These are phyloP conservation scores for Elaeis oleifera DNA, from an alignment of 202 grass and related monocot genomes.

Conservation along the genomic window DNA sequence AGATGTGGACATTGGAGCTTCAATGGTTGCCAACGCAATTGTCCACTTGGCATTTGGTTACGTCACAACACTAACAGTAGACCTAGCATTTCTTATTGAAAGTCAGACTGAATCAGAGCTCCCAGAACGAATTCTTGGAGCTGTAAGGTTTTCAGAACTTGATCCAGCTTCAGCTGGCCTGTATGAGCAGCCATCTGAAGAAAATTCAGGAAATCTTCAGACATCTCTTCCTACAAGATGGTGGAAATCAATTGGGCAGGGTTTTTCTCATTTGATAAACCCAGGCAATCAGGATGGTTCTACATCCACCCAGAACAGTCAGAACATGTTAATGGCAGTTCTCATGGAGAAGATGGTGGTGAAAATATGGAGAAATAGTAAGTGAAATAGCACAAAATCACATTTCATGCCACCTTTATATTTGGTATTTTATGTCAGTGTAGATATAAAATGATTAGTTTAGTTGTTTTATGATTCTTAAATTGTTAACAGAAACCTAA, in stretches of 20 bases:
- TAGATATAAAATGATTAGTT: no score
- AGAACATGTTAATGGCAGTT: conserved; percentile 39
- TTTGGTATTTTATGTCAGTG: no score
- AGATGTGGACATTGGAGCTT: conserved; percentile 91
- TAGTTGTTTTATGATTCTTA: no score
- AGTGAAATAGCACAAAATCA: conserved; percentile 9
- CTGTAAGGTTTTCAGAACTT: conserved; percentile 71
- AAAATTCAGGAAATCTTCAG: conserved; percentile 30
- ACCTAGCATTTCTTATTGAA: conserved; percentile 91
- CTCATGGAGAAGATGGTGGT: conserved; percentile 27
- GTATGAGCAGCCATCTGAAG: conserved; percentile 43
- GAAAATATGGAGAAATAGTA: conserved; percentile 42
- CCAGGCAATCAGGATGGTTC: conserved; percentile 32
- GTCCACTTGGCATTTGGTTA: conserved; percentile 94
- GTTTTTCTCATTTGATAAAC: conserved; percentile 50
- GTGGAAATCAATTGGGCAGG: conserved; percentile 53
- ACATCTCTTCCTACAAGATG: conserved; percentile 35
- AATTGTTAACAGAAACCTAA: no score
- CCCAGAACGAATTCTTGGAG: conserved; percentile 79
- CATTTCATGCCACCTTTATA: no score
- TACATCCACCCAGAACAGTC: conserved; percentile 25
- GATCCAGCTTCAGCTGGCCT: conserved; percentile 55
- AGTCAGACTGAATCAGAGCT: conserved; percentile 77
- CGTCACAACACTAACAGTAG: conserved; percentile 59
- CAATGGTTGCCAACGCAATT: conserved; percentile 91